phyloP scores from a whole-genome alignment of 2,329 filamentous ascomycete genomes.

The Cercospora canescens region DNA sequence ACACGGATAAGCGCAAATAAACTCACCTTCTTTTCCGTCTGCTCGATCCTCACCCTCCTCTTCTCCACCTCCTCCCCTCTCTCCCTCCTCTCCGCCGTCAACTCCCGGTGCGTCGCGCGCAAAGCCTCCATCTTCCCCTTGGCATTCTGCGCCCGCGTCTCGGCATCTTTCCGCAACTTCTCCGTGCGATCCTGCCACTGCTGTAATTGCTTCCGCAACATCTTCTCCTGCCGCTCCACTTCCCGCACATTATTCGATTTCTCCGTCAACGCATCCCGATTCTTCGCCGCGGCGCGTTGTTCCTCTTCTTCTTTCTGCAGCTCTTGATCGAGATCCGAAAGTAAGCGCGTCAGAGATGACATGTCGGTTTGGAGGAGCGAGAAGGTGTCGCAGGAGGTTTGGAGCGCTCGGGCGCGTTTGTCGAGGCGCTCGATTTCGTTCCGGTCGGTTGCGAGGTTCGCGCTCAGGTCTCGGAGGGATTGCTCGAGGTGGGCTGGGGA shows the following conservation, averaged over 20 bases:
- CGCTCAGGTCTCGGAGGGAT: conserved; percentile 76
- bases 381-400: conserved; percentile 91
- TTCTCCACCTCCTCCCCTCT: conserved; percentile 92
- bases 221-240: conserved; percentile 81
- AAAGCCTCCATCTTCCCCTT: conserved; percentile 90
- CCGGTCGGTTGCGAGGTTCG: conserved; percentile 76
- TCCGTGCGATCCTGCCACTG: conserved; percentile 88
- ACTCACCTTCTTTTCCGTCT: conserved; percentile 94
- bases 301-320: conserved; percentile 90
- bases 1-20: neutral
- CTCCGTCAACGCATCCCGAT: conserved; percentile 84
- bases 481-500: conserved; percentile 82
- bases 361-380: conserved; percentile 81
- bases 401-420: conserved; percentile 80
- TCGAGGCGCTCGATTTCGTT: conserved; percentile 85
- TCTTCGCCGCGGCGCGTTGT: conserved; percentile 72
- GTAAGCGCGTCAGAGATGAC: conserved; percentile 79
- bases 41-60: conserved; percentile 88
- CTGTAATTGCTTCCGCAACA: conserved; percentile 78
- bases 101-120: conserved; percentile 71
- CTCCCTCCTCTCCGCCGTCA: conserved; percentile 81
- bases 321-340: conserved; percentile 84
- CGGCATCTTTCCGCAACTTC: conserved; percentile 75
- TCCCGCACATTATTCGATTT: conserved; percentile 86
- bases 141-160: conserved; percentile 76